Percentiles rank a stretch among this genome's conserved stretches.
Conservation (phyloP, 305 asterid genomes). For the Fraxinus baroniana region DNA sequence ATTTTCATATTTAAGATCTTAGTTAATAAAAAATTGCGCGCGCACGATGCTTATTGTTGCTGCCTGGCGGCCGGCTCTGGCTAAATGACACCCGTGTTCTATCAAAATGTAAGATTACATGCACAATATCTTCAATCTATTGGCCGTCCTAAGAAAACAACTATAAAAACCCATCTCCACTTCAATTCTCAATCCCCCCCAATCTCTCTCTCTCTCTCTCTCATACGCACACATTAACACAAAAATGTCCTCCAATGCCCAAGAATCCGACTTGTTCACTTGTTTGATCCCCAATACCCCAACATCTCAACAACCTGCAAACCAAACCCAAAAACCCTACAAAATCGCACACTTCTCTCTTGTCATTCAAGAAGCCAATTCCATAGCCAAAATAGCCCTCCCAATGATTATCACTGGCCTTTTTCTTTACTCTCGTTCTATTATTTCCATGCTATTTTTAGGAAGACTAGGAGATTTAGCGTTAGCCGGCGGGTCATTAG, state of each 20-base stretch:
- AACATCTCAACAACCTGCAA: constrained; percentile 17
- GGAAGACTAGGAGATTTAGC: constrained; percentile 52
- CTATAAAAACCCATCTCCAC: constrained; percentile 9
- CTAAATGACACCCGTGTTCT: not conserved
- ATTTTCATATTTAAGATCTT: not conserved
- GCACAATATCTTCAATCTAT: constrained; percentile 13
- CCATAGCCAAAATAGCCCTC: constrained; percentile 43
- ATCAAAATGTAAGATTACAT: not conserved
- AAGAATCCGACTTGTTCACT: constrained; percentile 17
- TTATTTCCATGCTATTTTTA: constrained; percentile 63
- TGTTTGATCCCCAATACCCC: constrained; percentile 35
- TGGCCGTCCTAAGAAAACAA: not conserved
- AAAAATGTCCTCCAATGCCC: constrained; percentile 15
- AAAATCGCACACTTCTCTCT: constrained; percentile 21
- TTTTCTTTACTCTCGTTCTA: constrained; percentile 57
- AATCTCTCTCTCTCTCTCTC: constrained; percentile 11
- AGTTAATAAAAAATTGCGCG: not conserved
- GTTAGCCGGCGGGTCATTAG: constrained; percentile 58
- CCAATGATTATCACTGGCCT: constrained; percentile 60
- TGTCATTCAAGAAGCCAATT: constrained; percentile 32
- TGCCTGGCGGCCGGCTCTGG: not conserved
- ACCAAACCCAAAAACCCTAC: constrained; percentile 12
- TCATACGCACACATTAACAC: not conserved
- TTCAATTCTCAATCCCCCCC: not conserved
- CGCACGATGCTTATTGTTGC: not conserved